These are phyloP conservation scores for Celoporthe dispersa DNA, from an alignment of 2,329 filamentous ascomycete genomes.

Conservation along the genomic window DNA sequence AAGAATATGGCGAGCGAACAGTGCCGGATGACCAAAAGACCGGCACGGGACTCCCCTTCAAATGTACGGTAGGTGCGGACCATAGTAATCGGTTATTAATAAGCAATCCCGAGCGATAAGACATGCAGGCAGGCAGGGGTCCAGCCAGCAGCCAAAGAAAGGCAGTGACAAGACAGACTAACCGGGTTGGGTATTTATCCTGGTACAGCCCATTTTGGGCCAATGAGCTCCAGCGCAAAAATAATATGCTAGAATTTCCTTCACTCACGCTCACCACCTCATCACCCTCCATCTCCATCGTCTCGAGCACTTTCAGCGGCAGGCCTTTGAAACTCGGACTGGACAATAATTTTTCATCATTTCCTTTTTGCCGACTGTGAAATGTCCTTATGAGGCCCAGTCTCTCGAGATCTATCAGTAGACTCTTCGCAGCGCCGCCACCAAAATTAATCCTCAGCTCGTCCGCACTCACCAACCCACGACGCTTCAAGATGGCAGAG, in stretches of 20 bases:
- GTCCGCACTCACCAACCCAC: background rate
- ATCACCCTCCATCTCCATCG: background rate
- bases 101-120: background rate
- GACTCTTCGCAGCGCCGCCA: slow-evolving; percentile 15
- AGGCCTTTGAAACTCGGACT: background rate
- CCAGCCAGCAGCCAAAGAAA: background rate
- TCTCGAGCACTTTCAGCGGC: background rate
- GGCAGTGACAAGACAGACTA: background rate
- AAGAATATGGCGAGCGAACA: background rate
- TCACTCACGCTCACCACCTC: background rate
- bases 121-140: background rate
- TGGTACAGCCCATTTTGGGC: slow-evolving; percentile 3
- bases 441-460: background rate
- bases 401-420: background rate
- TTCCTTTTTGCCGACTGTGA: no score
- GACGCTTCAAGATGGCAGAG: slow-evolving; percentile 16
- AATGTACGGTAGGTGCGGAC: background rate
- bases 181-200: background rate
- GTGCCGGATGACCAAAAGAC: slow-evolving; percentile 10
- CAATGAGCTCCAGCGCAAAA: slow-evolving; percentile 23
- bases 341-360: background rate
- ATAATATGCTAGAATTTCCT: slow-evolving; percentile 26
- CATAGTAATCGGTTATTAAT: background rate
- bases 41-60: background rate
- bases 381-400: slow-evolving; percentile 11